Evolutionary conservation across 2,329 filamentous ascomycete species (phyloP).

Genomic region (Erysiphe pulchra): DNA sequence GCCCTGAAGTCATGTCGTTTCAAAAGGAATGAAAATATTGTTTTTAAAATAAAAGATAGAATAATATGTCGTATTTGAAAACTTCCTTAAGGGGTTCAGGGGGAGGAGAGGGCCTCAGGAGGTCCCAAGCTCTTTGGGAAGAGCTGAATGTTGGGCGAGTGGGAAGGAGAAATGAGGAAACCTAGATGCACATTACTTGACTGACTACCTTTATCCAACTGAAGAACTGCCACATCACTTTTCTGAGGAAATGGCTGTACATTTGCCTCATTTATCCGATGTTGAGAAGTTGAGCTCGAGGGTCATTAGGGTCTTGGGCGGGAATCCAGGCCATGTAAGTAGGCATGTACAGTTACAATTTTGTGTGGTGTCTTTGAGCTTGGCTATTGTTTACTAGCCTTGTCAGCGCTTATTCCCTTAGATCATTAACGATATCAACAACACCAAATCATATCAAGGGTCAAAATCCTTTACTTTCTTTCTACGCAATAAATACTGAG

Average conservation of each 20-base stretch:
- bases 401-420: not conserved
- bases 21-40: not conserved
- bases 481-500: not conserved
- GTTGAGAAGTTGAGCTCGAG: slow-evolving; percentile 54
- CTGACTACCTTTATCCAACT: not conserved
- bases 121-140: not conserved
- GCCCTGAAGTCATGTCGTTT: not conserved
- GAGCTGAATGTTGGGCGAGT: not conserved
- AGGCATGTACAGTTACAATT: not conserved
- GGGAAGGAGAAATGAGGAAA: not conserved
- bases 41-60: not conserved
- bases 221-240: not conserved
- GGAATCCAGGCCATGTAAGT: slow-evolving; percentile 62
- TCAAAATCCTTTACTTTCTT: not conserved
- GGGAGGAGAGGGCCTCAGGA: not conserved
- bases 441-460: not conserved
- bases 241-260: slow-evolving; percentile 9
- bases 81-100: not conserved
- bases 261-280: slow-evolving; percentile 26
- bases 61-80: not conserved
- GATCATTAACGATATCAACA: not conserved
- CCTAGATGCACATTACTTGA: not conserved
- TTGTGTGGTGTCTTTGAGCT: not conserved
- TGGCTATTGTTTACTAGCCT: not conserved
- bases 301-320: slow-evolving; percentile 65